Evolutionary conservation across 1,284 basidiomycete genomes (phyloP).

Genomic region (Earliella scabrosa): DNA sequence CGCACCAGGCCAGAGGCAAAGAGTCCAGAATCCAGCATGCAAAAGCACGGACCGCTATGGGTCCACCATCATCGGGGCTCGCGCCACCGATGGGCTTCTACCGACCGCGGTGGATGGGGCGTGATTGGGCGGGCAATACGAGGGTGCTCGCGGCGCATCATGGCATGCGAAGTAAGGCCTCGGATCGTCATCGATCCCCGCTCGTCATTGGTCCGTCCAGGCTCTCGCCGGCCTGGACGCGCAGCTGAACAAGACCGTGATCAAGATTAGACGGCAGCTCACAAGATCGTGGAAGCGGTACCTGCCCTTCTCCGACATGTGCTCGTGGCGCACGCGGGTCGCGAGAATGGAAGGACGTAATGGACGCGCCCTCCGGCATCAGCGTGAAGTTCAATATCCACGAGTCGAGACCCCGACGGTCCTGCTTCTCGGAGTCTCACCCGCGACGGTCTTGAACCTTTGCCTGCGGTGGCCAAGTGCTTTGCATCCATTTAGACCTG

Average conservation of each 20-base stretch:
- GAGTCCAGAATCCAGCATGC: too few relatives aligned
- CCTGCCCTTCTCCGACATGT: conserved; percentile 14
- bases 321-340: conserved; percentile 7
- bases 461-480: too few relatives aligned
- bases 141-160: conserved; percentile 9
- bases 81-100: conserved; percentile 8
- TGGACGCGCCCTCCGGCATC: background rate
- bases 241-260: conserved; percentile 10
- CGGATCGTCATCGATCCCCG: conserved; percentile 11
- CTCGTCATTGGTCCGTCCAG: background rate
- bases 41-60: background rate
- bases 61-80: background rate
- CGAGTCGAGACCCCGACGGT: background rate
- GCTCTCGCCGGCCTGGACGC: conserved; percentile 1
- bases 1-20: too few relatives aligned
- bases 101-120: conserved; percentile 5
- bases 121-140: conserved; percentile 8
- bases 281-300: conserved; percentile 26
- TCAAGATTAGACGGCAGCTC: conserved; percentile 16
- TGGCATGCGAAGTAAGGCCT: background rate
- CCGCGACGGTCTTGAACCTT: too few relatives aligned
- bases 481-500: too few relatives aligned
- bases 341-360: conserved; percentile 21
- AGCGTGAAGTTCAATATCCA: conserved; percentile 7
- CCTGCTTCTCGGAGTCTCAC: too few relatives aligned